Evolutionary conservation across 306 rosid species (phyloP), one percentile per base, ranked within the genome.

Genomic region (Cucurbita maxima): DNA sequence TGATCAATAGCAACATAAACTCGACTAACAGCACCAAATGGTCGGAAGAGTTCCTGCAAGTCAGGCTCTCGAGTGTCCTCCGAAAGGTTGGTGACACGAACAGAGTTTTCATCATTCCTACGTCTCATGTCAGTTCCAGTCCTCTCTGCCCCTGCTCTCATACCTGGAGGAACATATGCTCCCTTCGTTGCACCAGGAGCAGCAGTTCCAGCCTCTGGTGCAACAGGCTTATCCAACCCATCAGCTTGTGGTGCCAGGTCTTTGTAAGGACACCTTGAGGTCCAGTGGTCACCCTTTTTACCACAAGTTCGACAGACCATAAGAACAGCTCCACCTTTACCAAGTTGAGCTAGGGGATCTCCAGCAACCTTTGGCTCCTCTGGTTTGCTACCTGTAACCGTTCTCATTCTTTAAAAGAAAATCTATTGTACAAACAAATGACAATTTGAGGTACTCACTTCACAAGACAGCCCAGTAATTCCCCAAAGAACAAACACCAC

Each of bases 241-340:
- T 88, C 97, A 7, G 86, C 6, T 1, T 78, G 96, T 15, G 60
- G 81, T 10, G 94, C 89, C 9, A 93, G 94, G 85, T 93, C 98
- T 85, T 93, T 93, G 86, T 88, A 90, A 0, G 98, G 98, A 74
- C 98, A 93, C 80, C 90, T 85, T 20, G 98, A 87, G 62, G 96
- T 93, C 98, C 98, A 93, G 77, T 93, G 97, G 63, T 93, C 98
- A 66, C 98, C 98, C 80, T 94, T 90, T 85, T 87, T 94, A 53
- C 97, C 95, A 77, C 98, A 94, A 34, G 92, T 89, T 75, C 97
- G 84, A 81, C 98, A 94, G 19, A 94, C 86, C 93, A 87, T 94
- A 51, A 94, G 97, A 76, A 87, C 92, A 62, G 97, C 96, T 76
- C 96, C 92, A n/a, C 72, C 82, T 43, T 83, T 89, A 6, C 83